Percentiles rank a stretch among this genome's conserved stretches.
Conservation (phyloP, 2,329 filamentous ascomycete genomes). For the Colletotrichum paranaense region DNA sequence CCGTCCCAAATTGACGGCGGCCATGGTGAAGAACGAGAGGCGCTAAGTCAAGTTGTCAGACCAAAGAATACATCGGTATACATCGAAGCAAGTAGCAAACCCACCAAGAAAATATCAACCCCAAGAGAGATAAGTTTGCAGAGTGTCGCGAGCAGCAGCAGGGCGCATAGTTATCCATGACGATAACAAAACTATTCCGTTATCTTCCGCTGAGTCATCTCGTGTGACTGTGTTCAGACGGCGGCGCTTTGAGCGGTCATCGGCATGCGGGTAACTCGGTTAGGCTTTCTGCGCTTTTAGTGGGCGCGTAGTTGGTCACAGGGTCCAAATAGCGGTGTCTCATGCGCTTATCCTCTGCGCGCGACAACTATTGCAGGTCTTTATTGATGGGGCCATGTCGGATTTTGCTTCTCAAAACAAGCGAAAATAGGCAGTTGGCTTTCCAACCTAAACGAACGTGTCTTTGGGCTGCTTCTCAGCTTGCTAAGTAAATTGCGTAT, state of each 20-base stretch:
- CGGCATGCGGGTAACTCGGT: background rate
- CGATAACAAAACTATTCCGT: background rate
- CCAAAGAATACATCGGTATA: background rate
- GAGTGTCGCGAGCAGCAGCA: no score
- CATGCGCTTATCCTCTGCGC: background rate
- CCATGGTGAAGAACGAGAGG: background rate
- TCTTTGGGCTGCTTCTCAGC: no score
- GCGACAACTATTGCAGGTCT: background rate
- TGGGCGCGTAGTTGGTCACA: background rate
- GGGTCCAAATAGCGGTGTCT: background rate
- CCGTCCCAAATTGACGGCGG: background rate
- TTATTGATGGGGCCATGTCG: background rate
- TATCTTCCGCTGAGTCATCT: conserved; percentile 6
- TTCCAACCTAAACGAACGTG: background rate
- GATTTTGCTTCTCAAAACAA: background rate
- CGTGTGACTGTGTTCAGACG: background rate
- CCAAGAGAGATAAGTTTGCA: no score
- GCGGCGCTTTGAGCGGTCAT: background rate
- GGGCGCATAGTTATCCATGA: conserved; percentile 1
- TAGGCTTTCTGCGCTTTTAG: background rate
- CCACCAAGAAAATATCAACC: background rate
- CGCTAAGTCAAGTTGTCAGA: background rate
- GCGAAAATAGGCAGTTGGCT: background rate
- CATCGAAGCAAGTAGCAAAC: background rate
- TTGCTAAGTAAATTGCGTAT: no score